Evolutionary conservation across 225 moss, liverwort and hornwort genomes (phyloP), one percentile per base, ranked within the genome.

Genomic region (Ulota crispa): DNA sequence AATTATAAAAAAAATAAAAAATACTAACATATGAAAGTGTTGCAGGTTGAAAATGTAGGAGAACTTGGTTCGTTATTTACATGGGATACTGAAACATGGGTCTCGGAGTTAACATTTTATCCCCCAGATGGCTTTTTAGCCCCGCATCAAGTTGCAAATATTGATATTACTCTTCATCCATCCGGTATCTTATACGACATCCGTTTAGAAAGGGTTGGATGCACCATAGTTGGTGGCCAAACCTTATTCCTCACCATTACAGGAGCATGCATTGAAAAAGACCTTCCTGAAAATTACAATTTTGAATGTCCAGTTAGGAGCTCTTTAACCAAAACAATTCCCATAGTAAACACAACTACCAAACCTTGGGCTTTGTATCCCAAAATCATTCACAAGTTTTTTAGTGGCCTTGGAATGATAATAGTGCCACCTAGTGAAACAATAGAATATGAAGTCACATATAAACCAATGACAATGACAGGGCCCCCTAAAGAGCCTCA

Each of bases 11-110:
- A 8, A 41, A 1, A 2, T 9, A 11, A 43, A 67, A 31, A 27
- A 0, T 0, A 23, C 0, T 2, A 18, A 8, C 12, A 7, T 15
- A 0, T 2, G n/a, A 20, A 9, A 57, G 0, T 67, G 0, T 60
- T 89, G 45, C 32, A 95, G 86, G 73, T 95, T 70, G 94, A 97
- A 77, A 97, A 97, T 62, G 83, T 94, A 73, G 97, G 97, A 26
- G 97, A 97, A n/a, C 80, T 97, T 42, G 95, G 95, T 2, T 94
- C 94, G 30, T 91, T 93, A 59, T 97, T 93, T 10, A 92, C 95
- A 23, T 97, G 95, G 95, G 95, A 95, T 73, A 91, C 69, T 3
- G 26, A 87, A 2, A 91, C 92, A 36, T 75, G 91, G 85, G 30
- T 88, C 41, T 89, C 91, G 0, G 95, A 97, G 10, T 80, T 95